phyloP scores from a whole-genome alignment of 345 rosid genomes.

The Salix dunnii region DNA sequence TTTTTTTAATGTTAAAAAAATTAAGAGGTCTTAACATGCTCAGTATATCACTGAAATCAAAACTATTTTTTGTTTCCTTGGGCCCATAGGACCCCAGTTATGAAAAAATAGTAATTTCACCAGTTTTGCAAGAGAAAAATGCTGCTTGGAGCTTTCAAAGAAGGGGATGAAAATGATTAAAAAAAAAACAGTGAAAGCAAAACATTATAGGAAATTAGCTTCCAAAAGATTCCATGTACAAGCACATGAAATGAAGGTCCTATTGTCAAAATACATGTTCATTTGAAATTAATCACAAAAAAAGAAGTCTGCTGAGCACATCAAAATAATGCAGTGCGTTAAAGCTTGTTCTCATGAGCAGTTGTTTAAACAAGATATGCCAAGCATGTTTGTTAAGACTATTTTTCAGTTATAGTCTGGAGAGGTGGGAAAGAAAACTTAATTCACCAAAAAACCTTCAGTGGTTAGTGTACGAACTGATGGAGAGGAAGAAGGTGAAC shows the following conservation, averaged over 20 bases:
- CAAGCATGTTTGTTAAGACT: not conserved
- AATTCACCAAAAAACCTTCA: not conserved
- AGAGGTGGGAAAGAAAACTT: not conserved
- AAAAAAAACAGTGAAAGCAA: not conserved
- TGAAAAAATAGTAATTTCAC: not conserved
- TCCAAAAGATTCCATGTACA: not conserved
- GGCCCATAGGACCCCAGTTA: not conserved
- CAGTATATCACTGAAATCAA: not conserved
- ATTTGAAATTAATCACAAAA: not conserved
- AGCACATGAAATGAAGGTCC: not conserved
- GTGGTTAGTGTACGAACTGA: not conserved
- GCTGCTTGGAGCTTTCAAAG: not conserved
- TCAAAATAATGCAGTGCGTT: not conserved
- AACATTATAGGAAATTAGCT: not conserved
- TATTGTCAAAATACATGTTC: not conserved
- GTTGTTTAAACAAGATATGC: not conserved
- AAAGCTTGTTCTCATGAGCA: not conserved
- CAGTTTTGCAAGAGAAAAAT: not conserved
- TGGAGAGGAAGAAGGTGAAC: conserved; percentile 24
- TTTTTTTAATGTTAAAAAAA: too few species aligned
- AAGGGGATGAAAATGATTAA: not conserved
- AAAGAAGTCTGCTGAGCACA: not conserved
- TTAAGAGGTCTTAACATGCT: not conserved
- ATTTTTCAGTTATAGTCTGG: not conserved
- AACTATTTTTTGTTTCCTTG: not conserved